Conservation (phyloP, 371 early-diverging fungal species). For the Mucor plumbeus region DNA sequence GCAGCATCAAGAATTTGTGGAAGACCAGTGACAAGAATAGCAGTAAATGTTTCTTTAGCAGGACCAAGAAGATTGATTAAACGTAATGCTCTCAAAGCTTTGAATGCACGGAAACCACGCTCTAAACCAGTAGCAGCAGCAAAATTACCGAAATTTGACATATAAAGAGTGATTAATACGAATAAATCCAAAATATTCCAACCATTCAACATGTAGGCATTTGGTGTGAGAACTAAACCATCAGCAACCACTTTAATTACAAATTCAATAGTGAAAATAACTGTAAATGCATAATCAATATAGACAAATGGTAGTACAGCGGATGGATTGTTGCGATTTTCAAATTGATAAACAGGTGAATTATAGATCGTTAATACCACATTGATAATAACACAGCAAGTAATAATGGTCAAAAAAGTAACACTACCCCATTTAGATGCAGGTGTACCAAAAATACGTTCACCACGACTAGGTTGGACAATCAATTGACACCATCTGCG, state of each 20-base stretch:
- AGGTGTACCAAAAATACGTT: conserved; percentile 57
- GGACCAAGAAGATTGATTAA: conserved; percentile 63
- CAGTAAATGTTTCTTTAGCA: conserved; percentile 66
- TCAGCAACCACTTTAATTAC: conserved; percentile 68
- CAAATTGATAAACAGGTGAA: conserved; percentile 59
- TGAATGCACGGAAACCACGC: conserved; percentile 66
- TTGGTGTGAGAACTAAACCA: conserved; percentile 70
- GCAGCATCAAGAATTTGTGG: conserved; percentile 68
- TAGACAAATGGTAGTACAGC: conserved; percentile 25
- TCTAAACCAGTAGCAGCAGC: conserved; percentile 56
- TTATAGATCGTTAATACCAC: conserved; percentile 62
- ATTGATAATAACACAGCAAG: conserved; percentile 53
- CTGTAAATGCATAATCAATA: conserved; percentile 58
- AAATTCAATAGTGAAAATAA: conserved; percentile 67
- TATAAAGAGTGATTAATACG: conserved; percentile 63
- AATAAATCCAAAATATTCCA: conserved; percentile 75
- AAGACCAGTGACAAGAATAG: conserved; percentile 61
- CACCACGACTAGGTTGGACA: conserved; percentile 59
- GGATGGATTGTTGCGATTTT: conserved; percentile 41
- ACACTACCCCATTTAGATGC: conserved; percentile 47
- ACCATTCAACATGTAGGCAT: conserved; percentile 65
- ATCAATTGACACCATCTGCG: conserved; percentile 63
- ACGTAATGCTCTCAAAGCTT: conserved; percentile 68
- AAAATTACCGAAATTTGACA: conserved; percentile 56
- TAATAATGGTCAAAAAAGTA: conserved; percentile 52